A percentile compares a stretch with the other conserved stretches of the same genome.
Evolutionary conservation across 805 yeast genomes (phyloP).

Genomic region (Hagleromyces aurorensis): DNA sequence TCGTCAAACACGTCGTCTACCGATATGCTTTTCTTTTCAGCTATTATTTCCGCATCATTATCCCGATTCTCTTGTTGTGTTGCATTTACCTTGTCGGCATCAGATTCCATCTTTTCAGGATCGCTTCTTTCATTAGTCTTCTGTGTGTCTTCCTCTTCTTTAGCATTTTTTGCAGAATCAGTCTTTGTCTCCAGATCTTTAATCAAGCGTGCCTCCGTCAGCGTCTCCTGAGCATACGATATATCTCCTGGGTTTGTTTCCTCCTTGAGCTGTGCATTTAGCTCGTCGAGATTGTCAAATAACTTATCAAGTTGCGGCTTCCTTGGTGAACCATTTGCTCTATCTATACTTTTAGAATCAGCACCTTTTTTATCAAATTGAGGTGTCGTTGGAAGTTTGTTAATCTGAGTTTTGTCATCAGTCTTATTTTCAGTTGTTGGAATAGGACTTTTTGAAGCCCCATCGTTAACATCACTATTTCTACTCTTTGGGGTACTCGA

Average conservation of each 20-base stretch:
- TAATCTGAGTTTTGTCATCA: constrained; percentile 7
- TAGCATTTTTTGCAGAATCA: neutral
- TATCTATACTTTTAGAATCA: no score
- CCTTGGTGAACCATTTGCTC: no score
- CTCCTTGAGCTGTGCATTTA: neutral
- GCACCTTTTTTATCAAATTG: no score
- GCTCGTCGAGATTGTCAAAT: constrained; percentile 4
- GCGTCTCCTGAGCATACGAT: neutral
- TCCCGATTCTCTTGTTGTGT: neutral
- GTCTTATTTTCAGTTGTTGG: constrained; percentile 3
- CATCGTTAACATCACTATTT: no score
- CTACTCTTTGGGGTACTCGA: no score
- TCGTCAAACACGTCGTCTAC: constrained; percentile 14
- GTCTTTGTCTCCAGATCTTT: no score
- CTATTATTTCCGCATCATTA: constrained; percentile 2
- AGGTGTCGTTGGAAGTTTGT: no score
- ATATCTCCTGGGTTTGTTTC: neutral
- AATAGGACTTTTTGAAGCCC: neutral
- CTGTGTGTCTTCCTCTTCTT: neutral
- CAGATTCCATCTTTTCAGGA: neutral
- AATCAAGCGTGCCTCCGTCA: no score
- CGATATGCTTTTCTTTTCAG: no score
- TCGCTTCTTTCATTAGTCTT: neutral
- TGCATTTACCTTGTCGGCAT: neutral
- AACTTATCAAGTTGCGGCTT: no score